Evolutionary conservation across 2,329 filamentous ascomycete species (phyloP), one percentile per base, ranked within the genome.

Genomic region (Periconia digitata): DNA sequence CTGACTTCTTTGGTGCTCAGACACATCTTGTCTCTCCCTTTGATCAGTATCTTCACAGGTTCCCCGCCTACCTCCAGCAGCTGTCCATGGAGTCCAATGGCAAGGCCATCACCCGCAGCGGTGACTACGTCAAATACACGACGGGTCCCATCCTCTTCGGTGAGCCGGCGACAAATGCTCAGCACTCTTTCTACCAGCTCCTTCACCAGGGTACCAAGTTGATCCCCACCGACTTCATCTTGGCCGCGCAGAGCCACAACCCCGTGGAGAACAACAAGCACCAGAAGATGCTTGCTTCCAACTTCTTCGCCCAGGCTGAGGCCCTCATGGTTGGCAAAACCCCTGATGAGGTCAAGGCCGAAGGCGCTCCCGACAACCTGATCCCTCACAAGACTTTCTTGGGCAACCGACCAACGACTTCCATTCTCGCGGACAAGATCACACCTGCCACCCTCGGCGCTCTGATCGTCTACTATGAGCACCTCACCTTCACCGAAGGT

Each of bases 131-230:
- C 69, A 96, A 96, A 79, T 99, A 99, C 80, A 96, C 92, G 49
- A 99, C 94, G 32, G 92, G 94, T 41, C 85, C 94, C 46, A 92
- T 99, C 70, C 80, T 99, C 55, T 99, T 99, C 71, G 94, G 94
- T 69, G 94, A 99, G 81, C 94, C 94, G 45, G 95, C 91, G 76
- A 99, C 94, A 73, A 99, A 99, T 72, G 94, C 94, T 38, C 94
- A 99, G 80, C 94, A 99, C 84, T 97, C 94, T 53, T 99, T 99
- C 86, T 99, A 95, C 87, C 94, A 99, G 83, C 87, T 99, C 40
- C 85, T 99, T 50, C 94, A 99, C 82, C 94, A 99, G 76, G 94
- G 94, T 67, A 99, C 94, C 64, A 97, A 97, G 84, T 86, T 99
- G 67, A 97, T 99, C 71, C 94, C 94, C 15, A 87, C 92, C 62